Evolutionary conservation across 805 yeast genomes (phyloP).

Genomic region (Zygoascus flipseniorum): DNA sequence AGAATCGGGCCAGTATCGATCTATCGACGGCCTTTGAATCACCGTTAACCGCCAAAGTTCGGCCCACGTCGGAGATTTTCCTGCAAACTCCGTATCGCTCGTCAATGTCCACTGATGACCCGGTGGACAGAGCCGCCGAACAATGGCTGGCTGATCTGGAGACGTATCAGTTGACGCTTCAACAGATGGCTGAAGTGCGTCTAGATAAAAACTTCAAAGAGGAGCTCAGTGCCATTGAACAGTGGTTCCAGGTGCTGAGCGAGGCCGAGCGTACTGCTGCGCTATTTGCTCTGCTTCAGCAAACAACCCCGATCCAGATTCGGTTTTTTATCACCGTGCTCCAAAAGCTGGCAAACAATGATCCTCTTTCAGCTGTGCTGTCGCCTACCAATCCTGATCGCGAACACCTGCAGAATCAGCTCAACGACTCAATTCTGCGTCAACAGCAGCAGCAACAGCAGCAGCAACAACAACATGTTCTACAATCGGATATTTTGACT

Average conservation of each 20-base stretch:
- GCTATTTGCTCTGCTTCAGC: constrained; percentile 29
- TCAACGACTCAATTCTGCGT: not conserved
- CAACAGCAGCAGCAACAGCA: not conserved
- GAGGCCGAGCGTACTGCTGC: constrained; percentile 33
- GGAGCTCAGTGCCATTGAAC: constrained; percentile 30
- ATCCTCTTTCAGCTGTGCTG: constrained; percentile 16
- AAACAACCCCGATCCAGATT: constrained; percentile 27
- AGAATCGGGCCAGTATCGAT: not conserved
- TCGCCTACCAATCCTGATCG: constrained; percentile 16
- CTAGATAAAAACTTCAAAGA: constrained; percentile 26
- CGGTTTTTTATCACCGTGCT: constrained; percentile 27
- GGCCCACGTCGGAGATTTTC: constrained; percentile 22
- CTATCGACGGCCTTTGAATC: constrained; percentile 11
- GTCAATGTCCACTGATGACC: constrained; percentile 5
- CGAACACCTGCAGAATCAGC: constrained; percentile 3
- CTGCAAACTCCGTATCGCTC: constrained; percentile 15
- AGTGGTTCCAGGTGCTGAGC: constrained; percentile 33
- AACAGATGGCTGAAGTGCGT: constrained; percentile 25
- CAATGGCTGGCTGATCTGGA: constrained; percentile 29
- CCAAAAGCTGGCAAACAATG: constrained; percentile 23
- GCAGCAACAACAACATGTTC: not conserved
- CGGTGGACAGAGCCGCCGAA: constrained; percentile 22
- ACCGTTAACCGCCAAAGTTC: constrained; percentile 14
- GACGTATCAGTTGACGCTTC: constrained; percentile 24
- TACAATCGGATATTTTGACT: not conserved